Base-by-base conservation (phyloP, 768 basidiomycete species). In the Lepiota venenata region DNA sequence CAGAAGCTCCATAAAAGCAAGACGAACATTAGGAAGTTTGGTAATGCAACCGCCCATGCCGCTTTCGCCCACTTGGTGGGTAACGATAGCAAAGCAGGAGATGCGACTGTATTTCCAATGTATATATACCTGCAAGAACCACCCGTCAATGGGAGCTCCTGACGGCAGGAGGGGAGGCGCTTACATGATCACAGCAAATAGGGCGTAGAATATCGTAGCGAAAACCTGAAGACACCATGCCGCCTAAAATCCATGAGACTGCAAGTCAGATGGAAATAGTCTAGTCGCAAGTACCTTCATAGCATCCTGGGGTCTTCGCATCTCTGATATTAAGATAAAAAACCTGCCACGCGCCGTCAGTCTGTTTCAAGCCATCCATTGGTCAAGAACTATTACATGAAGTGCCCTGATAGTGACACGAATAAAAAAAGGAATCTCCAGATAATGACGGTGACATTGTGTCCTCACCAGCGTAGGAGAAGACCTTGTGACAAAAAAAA, bases 271-370 rank as follows among this genome's bases (percentile, higher is more conserved):
- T 25, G 39, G 20, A 11, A 15, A 14, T 54, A 20, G 15, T 36
- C 49, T 16, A 11, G 32, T 32, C 32, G 10, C 50, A 79, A 3
- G 10, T 52, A 79, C 80, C 71, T 82, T 82, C 77, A 81, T 82
- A 5, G 79, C 79, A 58, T 82, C 79, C 57, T 74, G 62, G 1
- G 81, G 79, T 22, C 59, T 61, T 18, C 64, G 66, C 81, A 82
- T 81, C 60, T 83, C 81, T 12, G 81, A 81, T 27, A 81, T 80
- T n/a, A 81, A 62, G 38, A 82, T 75, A 58, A 82, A 82, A 61
- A 82, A 81, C 76, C 79, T 80, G 32, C 2, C 4, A 2, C 32
- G 9, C 10, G 8, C 9, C 10, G 9, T 32, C 10, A 32, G 32
- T 32, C 32, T 11, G 32, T 32, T 32, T 32, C 32, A 32, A 32